Percentiles rank a stretch among this genome's conserved stretches.
Evolutionary conservation across 2,329 filamentous ascomycete species (phyloP).

Genomic region (Plectosphaerella sp.): DNA sequence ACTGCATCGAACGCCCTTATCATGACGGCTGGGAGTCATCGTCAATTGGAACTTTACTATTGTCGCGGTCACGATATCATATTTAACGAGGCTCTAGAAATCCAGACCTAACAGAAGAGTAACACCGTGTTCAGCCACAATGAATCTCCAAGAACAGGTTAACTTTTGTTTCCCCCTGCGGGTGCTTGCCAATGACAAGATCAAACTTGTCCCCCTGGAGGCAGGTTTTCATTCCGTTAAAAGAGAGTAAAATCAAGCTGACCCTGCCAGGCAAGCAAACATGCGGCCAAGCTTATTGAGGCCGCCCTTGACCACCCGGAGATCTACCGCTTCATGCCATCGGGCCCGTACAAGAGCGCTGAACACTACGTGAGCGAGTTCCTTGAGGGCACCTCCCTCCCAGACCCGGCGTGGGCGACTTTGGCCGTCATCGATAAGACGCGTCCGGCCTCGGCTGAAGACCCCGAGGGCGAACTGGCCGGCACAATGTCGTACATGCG

Average conservation of each 20-base stretch:
- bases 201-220: slow-evolving; percentile 13
- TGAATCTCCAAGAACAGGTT: background rate
- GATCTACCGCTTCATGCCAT: slow-evolving; percentile 14
- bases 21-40: too few relatives aligned
- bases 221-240: background rate
- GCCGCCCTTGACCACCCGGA: slow-evolving; percentile 7
- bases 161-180: slow-evolving; percentile 5
- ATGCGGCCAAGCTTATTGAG: slow-evolving; percentile 9
- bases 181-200: slow-evolving; percentile 7
- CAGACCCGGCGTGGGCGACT: slow-evolving; percentile 7
- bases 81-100: too few relatives aligned
- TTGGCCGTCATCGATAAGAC: slow-evolving; percentile 24
- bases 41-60: background rate
- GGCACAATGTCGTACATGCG: slow-evolving; percentile 21
- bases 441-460: slow-evolving; percentile 14
- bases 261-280: background rate
- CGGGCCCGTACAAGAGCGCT: slow-evolving; percentile 11
- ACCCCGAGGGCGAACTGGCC: slow-evolving; percentile 20
- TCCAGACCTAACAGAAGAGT: background rate
- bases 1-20: too few relatives aligned
- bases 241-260: background rate
- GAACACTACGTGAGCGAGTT: slow-evolving; percentile 10
- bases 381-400: slow-evolving; percentile 6
- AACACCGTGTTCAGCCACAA: background rate
- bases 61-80: background rate